Evolutionary conservation across 108 stramenopile genomes (phyloP).

Genomic region (Chaetoceros tenuissimus): DNA sequence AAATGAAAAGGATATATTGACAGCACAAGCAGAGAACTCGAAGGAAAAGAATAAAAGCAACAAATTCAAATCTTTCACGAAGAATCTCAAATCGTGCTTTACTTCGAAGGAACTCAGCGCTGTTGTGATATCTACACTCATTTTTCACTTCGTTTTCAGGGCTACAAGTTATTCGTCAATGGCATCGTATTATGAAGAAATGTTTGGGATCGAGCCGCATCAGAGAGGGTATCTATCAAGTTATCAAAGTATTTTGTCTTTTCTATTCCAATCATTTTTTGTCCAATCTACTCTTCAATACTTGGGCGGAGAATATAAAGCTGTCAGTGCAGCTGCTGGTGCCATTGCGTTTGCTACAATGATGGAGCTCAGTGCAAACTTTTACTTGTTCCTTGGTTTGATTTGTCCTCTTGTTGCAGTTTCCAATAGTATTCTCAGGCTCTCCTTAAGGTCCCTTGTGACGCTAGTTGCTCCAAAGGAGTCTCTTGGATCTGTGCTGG

Average conservation of each 20-base stretch:
- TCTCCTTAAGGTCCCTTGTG: constrained; percentile 46
- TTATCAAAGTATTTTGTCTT: constrained; percentile 43
- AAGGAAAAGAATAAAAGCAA: not conserved
- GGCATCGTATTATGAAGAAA: constrained; percentile 72
- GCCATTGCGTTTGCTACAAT: constrained; percentile 41
- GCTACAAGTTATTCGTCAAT: constrained; percentile 60
- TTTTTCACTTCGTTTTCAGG: constrained; percentile 45
- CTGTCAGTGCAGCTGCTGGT: constrained; percentile 28
- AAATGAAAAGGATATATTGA: constrained; percentile 4
- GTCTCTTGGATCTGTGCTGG: constrained; percentile 64
- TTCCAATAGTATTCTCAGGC: constrained; percentile 34
- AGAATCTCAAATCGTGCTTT: constrained; percentile 48
- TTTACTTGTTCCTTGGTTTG: constrained; percentile 21
- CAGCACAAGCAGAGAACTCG: not conserved
- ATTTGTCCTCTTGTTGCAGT: constrained; percentile 44
- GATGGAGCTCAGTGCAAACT: constrained; percentile 23
- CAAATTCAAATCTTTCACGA: constrained; percentile 25
- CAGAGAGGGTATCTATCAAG: constrained; percentile 59
- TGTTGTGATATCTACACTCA: constrained; percentile 35
- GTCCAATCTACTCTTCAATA: constrained; percentile 29
- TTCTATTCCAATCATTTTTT: constrained; percentile 48
- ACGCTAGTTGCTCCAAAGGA: constrained; percentile 56
- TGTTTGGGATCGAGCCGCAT: constrained; percentile 63
- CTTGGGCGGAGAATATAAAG: constrained; percentile 41
- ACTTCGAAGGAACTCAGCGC: constrained; percentile 35